A percentile compares a stretch with the other conserved stretches of the same genome.
These are phyloP conservation scores for Rhizophora mangle DNA, from an alignment of 345 rosid species.

Conservation along the genomic window DNA sequence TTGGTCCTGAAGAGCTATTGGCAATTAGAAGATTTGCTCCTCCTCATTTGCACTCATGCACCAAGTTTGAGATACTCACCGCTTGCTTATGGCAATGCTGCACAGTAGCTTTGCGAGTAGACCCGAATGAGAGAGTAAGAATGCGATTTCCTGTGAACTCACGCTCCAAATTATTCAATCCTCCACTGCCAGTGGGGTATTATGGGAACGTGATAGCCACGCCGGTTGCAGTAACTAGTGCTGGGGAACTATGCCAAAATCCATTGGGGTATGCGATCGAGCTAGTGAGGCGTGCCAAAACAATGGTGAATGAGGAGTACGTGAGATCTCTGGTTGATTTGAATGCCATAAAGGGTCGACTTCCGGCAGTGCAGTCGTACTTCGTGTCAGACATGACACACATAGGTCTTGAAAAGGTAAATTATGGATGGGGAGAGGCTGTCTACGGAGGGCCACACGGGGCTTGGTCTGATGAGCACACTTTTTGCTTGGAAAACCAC, in stretches of 20 bases:
- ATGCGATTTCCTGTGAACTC: background rate
- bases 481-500: too few species aligned
- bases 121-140: background rate
- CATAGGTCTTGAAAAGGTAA: too few species aligned
- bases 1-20: too few species aligned
- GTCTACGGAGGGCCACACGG: too few species aligned
- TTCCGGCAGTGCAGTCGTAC: too few species aligned
- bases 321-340: background rate
- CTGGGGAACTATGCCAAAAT: background rate
- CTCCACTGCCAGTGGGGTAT: background rate
- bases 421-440: too few species aligned
- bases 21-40: too few species aligned
- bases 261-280: background rate
- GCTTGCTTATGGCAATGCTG: background rate
- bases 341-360: too few species aligned
- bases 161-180: background rate
- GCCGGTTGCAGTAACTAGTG: background rate
- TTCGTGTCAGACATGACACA: too few species aligned
- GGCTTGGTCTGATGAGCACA: too few species aligned
- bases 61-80: too few species aligned
- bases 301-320: background rate
- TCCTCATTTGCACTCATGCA: too few species aligned
- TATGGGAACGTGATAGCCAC: background rate
- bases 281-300: background rate
- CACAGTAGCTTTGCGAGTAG: background rate